phyloP scores from a whole-genome alignment of 345 rosid species.

The Eucalyptus sp. region DNA sequence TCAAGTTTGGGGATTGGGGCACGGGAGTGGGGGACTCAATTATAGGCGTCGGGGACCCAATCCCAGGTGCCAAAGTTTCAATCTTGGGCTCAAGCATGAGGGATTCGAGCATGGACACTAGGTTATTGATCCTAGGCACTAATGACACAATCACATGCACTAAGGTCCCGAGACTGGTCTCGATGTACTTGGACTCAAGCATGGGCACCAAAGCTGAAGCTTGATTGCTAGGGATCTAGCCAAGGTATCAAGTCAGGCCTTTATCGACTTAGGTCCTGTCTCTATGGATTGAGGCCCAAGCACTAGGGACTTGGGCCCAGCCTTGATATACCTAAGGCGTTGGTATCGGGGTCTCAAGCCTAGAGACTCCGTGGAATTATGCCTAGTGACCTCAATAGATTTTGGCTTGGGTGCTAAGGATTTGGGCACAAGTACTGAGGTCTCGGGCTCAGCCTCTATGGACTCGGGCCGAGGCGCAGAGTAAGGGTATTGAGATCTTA shows the following conservation, averaged over 20 bases:
- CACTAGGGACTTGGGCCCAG: rapidly evolving
- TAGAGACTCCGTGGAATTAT: neutral
- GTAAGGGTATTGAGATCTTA: neutral
- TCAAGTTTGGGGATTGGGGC: rapidly evolving
- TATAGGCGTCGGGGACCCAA: rapidly evolving
- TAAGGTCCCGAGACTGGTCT: rapidly evolving
- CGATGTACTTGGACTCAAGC: neutral
- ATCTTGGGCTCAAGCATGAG: rapidly evolving
- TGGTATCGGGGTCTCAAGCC: neutral
- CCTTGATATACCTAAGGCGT: neutral
- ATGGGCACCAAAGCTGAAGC: rapidly evolving
- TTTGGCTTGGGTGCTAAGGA: neutral
- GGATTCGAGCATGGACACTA: too few relatives aligned
- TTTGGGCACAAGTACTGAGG: neutral
- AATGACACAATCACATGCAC: neutral
- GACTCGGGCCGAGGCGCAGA: rapidly evolving
- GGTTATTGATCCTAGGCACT: neutral
- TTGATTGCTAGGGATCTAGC: neutral
- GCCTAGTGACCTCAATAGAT: neutral
- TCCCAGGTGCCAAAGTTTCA: too few relatives aligned
- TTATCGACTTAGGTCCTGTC: neutral
- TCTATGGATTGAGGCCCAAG: neutral
- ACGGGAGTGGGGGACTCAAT: rapidly evolving
- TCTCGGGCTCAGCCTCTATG: rapidly evolving
- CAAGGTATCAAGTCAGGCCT: neutral